Percentiles rank a stretch among this genome's conserved stretches.
These are phyloP conservation scores for Russula ochroleuca DNA, from an alignment of 768 basidiomycete species.

Conservation along the genomic window DNA sequence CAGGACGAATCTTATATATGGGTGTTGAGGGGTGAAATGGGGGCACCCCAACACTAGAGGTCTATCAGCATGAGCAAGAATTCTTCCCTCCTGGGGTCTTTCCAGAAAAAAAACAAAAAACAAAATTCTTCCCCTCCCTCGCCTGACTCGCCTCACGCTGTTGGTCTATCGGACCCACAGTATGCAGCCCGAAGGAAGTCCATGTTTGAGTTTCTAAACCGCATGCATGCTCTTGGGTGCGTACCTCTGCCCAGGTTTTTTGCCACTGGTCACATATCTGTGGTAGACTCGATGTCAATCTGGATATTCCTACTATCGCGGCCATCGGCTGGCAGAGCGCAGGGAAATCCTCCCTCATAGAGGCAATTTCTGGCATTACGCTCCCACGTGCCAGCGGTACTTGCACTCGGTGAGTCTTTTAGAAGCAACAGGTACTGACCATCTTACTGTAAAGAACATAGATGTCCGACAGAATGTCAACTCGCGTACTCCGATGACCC, in stretches of 20 bases:
- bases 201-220: conserved; percentile 56
- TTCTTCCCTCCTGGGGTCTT: too few species aligned
- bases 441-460: conserved; percentile 18
- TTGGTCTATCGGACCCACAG: conserved; percentile 50
- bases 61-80: neutral
- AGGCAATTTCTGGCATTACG: conserved; percentile 68
- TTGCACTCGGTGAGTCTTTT: conserved; percentile 55
- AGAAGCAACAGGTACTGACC: neutral
- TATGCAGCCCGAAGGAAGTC: conserved; percentile 40
- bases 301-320: conserved; percentile 68
- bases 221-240: conserved; percentile 60
- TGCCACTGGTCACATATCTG: conserved; percentile 7
- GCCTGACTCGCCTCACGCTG: conserved; percentile 30
- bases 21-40: neutral
- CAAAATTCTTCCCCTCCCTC: neutral
- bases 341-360: conserved; percentile 74
- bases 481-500: conserved; percentile 30
- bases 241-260: conserved; percentile 19
- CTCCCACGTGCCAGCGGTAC: conserved; percentile 69
- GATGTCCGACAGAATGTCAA: conserved; percentile 39
- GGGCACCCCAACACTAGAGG: neutral
- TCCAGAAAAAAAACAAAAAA: neutral
- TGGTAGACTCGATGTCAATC: conserved; percentile 56
- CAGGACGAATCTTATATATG: neutral
- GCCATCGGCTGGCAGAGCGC: conserved; percentile 72